phyloP scores from a whole-genome alignment of 176 grass and related monocot species.

The Oryza coarctata region DNA sequence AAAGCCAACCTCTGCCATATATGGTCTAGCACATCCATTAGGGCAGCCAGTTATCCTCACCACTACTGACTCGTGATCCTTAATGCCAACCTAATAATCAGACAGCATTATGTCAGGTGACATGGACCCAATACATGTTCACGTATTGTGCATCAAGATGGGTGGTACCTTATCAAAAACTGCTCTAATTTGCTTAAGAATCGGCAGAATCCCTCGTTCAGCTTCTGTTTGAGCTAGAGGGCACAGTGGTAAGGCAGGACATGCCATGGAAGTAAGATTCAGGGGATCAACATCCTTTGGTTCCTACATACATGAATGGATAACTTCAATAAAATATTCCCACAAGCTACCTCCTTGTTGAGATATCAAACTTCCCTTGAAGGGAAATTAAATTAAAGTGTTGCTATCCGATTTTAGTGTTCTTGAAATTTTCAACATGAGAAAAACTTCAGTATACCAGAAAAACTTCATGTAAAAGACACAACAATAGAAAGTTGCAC shows the following conservation, averaged over 20 bases:
- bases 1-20: conserved; percentile 97
- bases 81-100: conserved; percentile 73
- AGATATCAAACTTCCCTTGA: not conserved
- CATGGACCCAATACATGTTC: not conserved
- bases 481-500: not conserved
- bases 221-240: conserved; percentile 95
- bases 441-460: not conserved
- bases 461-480: not conserved
- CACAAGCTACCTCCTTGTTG: not conserved
- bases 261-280: conserved; percentile 92
- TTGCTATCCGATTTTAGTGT: not conserved
- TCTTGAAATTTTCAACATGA: not conserved
- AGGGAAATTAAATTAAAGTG: not conserved
- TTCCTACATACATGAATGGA: conserved; percentile 53
- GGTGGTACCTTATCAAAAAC: conserved; percentile 75
- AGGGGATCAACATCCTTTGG: conserved; percentile 81
- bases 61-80: conserved; percentile 69
- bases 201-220: conserved; percentile 83
- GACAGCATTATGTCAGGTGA: conserved; percentile 1
- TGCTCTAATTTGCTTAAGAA: conserved; percentile 84
- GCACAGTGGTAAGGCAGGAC: conserved; percentile 86
- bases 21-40: conserved; percentile 94
- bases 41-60: conserved; percentile 95
- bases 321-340: conserved; percentile 13
- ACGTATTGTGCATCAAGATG: not conserved